Conservation (phyloP, 2,329 filamentous ascomycete species). For the Hypoxylon sp. region DNA sequence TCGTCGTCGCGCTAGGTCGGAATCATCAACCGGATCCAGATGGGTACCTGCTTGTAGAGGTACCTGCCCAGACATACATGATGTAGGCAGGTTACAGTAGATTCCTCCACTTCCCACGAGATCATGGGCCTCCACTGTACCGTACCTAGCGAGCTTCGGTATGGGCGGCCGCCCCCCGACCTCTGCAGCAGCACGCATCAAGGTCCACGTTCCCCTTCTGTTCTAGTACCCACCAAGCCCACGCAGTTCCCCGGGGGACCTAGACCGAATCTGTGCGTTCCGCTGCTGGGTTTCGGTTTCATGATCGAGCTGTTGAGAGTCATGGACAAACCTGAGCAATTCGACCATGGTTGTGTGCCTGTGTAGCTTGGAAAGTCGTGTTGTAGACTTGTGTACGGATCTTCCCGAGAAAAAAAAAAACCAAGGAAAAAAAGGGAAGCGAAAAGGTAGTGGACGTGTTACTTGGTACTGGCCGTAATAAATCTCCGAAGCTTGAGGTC, state of each 20-base stretch:
- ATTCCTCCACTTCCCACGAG: conserved; percentile 31
- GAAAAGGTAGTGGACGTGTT: conserved; percentile 11
- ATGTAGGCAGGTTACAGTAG: too few relatives aligned
- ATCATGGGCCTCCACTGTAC: conserved; percentile 28
- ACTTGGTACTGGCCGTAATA: conserved; percentile 19
- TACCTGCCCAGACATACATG: too few relatives aligned
- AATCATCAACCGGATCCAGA: conserved; percentile 31
- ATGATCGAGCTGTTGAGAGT: background rate
- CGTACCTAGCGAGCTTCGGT: too few relatives aligned
- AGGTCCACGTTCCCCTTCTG: conserved; percentile 12
- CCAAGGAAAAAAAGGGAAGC: too few relatives aligned
- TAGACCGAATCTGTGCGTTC: background rate
- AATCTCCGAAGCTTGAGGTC: conserved; percentile 31
- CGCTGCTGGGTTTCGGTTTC: background rate
- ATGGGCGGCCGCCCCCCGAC: too few relatives aligned
- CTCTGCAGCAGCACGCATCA: conserved; percentile 22
- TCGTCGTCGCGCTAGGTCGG: conserved; percentile 25
- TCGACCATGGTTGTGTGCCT: background rate
- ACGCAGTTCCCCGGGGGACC: background rate
- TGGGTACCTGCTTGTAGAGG: too few relatives aligned
- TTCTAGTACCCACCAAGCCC: background rate
- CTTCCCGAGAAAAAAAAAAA: background rate
- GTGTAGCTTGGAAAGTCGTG: too few relatives aligned
- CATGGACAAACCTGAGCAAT: background rate
- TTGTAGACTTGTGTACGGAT: background rate